phyloP scores from a whole-genome alignment of 495 filamentous ascomycete species.

The Penicillium pulvis region DNA sequence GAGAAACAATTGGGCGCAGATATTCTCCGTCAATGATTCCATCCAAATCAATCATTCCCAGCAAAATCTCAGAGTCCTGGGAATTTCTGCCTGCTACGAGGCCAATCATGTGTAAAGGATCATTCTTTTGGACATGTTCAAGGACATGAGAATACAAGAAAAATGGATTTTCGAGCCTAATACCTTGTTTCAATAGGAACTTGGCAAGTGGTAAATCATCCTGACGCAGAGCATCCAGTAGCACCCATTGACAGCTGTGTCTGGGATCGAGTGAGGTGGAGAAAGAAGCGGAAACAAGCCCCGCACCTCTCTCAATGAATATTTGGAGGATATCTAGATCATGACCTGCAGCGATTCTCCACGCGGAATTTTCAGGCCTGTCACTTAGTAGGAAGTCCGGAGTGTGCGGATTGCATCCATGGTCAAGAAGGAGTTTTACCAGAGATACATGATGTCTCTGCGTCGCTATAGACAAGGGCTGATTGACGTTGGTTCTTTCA shows the following conservation, averaged over 20 bases:
- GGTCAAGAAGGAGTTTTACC: conserved; percentile 6
- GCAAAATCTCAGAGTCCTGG: not conserved
- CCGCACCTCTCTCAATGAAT: not conserved
- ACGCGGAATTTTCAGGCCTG: not conserved
- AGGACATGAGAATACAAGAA: not conserved
- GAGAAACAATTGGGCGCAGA: not conserved
- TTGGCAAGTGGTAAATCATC: not conserved
- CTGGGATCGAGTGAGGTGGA: not conserved
- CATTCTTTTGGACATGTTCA: not conserved
- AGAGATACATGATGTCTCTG: not conserved
- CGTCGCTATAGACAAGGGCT: conserved; percentile 7
- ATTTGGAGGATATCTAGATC: conserved; percentile 2
- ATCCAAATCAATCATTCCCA: conserved; percentile 1
- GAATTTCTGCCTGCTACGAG: not conserved
- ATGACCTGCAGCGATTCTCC: not conserved
- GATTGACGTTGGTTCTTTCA: not conserved
- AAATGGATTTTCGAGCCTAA: not conserved
- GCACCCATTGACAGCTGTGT: not conserved
- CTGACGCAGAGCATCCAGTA: not conserved
- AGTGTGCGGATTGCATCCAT: conserved; percentile 6
- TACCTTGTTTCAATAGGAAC: not conserved
- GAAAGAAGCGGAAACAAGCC: not conserved
- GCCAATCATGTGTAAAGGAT: not conserved
- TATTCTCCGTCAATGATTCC: not conserved
- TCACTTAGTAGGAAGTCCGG: not conserved